Evolutionary conservation across 2,329 filamentous ascomycete genomes (phyloP), one percentile per base, ranked within the genome.

Genomic region (Cytospora mali): DNA sequence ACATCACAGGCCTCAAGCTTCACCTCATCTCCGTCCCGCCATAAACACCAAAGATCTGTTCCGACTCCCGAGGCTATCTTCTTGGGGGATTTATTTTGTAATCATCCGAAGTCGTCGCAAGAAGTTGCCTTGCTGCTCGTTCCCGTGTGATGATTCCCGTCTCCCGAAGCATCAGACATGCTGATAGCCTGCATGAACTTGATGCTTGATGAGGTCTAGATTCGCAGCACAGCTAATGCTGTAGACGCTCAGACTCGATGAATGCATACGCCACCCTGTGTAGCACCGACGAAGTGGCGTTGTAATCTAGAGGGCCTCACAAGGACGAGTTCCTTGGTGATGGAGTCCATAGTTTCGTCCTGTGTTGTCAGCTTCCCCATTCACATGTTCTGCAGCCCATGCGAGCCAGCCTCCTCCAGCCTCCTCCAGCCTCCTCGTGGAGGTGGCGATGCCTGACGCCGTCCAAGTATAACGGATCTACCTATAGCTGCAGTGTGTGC

Each of bases 331-430:
- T n/a, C 35, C 35, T 39, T 39, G 35, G 10, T 7, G 16, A 39
- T 35, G 13, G 7, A 35, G 7, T 18, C 4, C 14, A 39, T 14
- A 14, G n/a, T n/a, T n/a, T 16, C 1, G 33, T 39, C 35, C 31
- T 42, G 27, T 2, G 29, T 28, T 21, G 25, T 57, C 58, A 57
- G 48, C 53, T 50, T 28, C n/a, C n/a, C 7, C 21, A 18, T 60
- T 64, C 58, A 64, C 55, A 60, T 64, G 54, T 7, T 28, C 29
- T 52, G 4, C 48, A 39, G 28, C 21, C 28, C 18, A 57, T 64
- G 39, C 33, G 39, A 42, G 16, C 18, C n/a, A 46, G 9, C 23
- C 13, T 23, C 27, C 25, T 60, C 39, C 21, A 25, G 33, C n/a
- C n/a, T n/a, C n/a, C n/a, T n/a, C n/a, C n/a, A n/a, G n/a, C n/a